phyloP scores from a whole-genome alignment of 1,284 basidiomycete genomes.

The Naganishia albida region DNA sequence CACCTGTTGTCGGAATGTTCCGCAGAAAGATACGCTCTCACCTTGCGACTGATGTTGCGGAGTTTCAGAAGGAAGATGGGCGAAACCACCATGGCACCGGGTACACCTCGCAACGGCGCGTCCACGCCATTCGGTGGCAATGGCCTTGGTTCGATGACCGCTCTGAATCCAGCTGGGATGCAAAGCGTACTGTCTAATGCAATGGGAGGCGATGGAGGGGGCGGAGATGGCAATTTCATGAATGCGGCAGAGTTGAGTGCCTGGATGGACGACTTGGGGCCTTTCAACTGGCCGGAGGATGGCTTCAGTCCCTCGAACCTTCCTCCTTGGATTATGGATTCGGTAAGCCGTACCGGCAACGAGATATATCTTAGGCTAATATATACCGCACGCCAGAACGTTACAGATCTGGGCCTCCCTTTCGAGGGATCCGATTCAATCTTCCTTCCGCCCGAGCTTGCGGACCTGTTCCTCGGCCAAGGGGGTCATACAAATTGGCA shows the following conservation, averaged over 20 bases:
- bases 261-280: conserved; percentile 71
- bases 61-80: conserved; percentile 83
- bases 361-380: background rate
- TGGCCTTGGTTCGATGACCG: conserved; percentile 49
- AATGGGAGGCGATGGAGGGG: conserved; percentile 34
- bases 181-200: conserved; percentile 42
- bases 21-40: conserved; percentile 71
- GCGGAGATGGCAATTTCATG: conserved; percentile 26
- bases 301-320: conserved; percentile 75
- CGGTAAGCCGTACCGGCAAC: conserved; percentile 44
- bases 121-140: conserved; percentile 58
- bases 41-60: conserved; percentile 84
- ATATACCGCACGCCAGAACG: conserved; percentile 59
- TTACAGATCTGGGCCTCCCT: conserved; percentile 83
- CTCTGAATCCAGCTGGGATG: conserved; percentile 35
- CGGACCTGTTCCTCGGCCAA: conserved; percentile 53
- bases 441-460: conserved; percentile 64
- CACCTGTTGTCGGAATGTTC: conserved; percentile 53
- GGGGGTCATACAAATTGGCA: conserved; percentile 41
- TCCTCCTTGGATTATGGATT: conserved; percentile 77
- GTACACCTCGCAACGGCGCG: conserved; percentile 51
- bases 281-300: conserved; percentile 57
- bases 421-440: conserved; percentile 84
- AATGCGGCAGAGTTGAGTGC: conserved; percentile 60
- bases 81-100: conserved; percentile 61